Evolutionary conservation across 805 yeast genomes (phyloP).

Genomic region (Wickerhamomyces bovis): DNA sequence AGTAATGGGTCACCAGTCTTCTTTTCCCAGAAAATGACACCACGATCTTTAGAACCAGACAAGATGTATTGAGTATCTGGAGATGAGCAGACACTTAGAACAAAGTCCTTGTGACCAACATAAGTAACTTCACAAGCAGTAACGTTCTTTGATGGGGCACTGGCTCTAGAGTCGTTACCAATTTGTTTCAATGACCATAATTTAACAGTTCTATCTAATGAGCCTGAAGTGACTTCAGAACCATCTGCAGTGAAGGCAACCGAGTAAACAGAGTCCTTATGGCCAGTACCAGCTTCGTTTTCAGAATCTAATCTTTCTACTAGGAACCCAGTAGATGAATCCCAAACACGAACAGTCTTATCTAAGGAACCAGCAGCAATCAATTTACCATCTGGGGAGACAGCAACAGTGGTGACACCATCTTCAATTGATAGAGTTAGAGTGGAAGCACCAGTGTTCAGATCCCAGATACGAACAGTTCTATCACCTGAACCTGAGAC

Average conservation of each 20-base stretch:
- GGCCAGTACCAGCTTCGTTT: constrained; percentile 84
- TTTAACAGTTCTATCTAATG: constrained; percentile 92
- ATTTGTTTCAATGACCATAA: constrained; percentile 82
- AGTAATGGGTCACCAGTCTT: constrained; percentile 83
- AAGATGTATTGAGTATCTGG: constrained; percentile 88
- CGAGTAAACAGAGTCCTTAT: constrained; percentile 91
- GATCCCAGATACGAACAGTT: constrained; percentile 95
- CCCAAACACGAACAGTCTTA: constrained; percentile 95
- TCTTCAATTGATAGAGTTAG: constrained; percentile 89
- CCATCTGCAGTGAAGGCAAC: constrained; percentile 92
- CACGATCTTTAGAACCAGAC: constrained; percentile 95
- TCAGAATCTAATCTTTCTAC: constrained; percentile 92
- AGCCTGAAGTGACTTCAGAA: constrained; percentile 87
- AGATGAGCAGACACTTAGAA: constrained; percentile 86
- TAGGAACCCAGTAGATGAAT: constrained; percentile 82
- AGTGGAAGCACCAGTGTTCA: constrained; percentile 82
- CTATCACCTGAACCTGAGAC: constrained; percentile 97
- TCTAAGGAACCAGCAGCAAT: constrained; percentile 97
- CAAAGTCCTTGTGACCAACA: constrained; percentile 95
- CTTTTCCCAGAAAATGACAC: constrained; percentile 96
- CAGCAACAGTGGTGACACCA: constrained; percentile 97
- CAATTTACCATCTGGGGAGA: constrained; percentile 88
- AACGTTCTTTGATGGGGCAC: constrained; percentile 33
- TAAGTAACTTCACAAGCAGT: constrained; percentile 84
- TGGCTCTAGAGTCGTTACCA: constrained; percentile 36